Percentiles rank a stretch among this genome's conserved stretches.
phyloP scores from a whole-genome alignment of 2,329 filamentous ascomycete genomes.

The Aspergillus calidoustus region DNA sequence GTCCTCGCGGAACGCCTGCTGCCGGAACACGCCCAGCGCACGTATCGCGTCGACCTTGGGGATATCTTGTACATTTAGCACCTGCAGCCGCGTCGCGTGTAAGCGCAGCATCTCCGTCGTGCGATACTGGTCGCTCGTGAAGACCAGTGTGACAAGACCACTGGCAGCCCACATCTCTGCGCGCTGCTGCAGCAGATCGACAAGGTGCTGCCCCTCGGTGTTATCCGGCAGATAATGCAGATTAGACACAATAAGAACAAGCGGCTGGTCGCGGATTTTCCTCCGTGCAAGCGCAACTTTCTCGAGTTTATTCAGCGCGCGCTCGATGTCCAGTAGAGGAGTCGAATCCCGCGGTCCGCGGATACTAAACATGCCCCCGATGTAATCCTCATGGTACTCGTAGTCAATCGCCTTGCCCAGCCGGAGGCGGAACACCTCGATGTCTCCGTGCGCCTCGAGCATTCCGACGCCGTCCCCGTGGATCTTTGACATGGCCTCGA shows the following conservation, averaged over 20 bases:
- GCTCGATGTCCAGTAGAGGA: slow-evolving; percentile 90
- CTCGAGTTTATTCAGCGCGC: slow-evolving; percentile 96
- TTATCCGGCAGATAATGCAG: slow-evolving; percentile 95
- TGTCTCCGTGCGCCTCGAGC: slow-evolving; percentile 94
- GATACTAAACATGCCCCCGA: slow-evolving; percentile 94
- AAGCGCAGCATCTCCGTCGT: slow-evolving; percentile 93
- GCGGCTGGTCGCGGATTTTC: slow-evolving; percentile 64
- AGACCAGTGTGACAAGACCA: slow-evolving; percentile 85
- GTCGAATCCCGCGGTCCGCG: slow-evolving; percentile 89
- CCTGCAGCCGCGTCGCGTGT: slow-evolving; percentile 91
- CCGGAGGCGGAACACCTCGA: slow-evolving; percentile 91
- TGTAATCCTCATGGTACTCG: slow-evolving; percentile 91
- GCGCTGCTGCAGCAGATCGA: slow-evolving; percentile 92
- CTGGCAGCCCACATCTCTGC: slow-evolving; percentile 96
- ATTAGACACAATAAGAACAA: slow-evolving; percentile 91
- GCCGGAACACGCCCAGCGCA: slow-evolving; percentile 77
- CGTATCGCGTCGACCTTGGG: slow-evolving; percentile 75
- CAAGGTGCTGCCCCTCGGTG: slow-evolving; percentile 84
- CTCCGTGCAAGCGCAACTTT: slow-evolving; percentile 80
- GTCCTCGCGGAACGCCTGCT: slow-evolving; percentile 72
- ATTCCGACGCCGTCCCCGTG: slow-evolving; percentile 89
- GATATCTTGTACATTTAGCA: slow-evolving; percentile 83
- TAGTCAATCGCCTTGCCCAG: slow-evolving; percentile 94
- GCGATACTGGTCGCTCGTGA: slow-evolving; percentile 98
- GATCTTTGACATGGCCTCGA: slow-evolving; percentile 92